These are phyloP conservation scores for Tuber aestivum DNA, from an alignment of 495 filamentous ascomycete genomes.

Conservation along the genomic window DNA sequence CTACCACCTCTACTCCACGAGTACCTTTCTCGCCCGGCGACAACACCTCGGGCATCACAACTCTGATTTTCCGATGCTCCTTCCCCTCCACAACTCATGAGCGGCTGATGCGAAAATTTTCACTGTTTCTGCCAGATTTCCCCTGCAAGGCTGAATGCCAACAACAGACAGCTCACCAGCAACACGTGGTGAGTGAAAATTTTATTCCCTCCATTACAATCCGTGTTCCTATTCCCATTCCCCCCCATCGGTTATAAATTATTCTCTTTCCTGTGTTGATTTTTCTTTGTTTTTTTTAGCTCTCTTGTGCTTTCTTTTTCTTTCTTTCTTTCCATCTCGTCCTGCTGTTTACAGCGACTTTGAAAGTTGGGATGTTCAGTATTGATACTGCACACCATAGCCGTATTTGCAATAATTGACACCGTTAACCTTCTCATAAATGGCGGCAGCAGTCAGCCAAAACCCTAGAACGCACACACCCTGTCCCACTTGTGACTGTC, in stretches of 20 bases:
- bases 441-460: neutral
- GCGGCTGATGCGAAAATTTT: neutral
- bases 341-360: neutral
- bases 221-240: neutral
- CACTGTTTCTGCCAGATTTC: neutral
- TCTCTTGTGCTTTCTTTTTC: neutral
- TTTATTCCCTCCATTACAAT: neutral
- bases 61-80: neutral
- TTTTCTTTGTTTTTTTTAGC: neutral
- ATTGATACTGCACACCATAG: neutral
- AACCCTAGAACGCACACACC: constrained; percentile 5
- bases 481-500: constrained; percentile 3
- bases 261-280: neutral
- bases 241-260: neutral
- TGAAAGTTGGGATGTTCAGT: neutral
- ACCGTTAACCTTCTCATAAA: constrained; percentile 1
- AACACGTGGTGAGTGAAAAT: neutral
- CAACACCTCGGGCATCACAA: neutral
- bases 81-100: neutral
- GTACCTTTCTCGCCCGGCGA: neutral
- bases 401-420: constrained; percentile 1
- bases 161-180: neutral
- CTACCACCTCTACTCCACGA: no score
- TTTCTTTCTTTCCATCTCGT: neutral
- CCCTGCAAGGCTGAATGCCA: neutral